Conservation (phyloP, 345 rosid genomes). For the Eucalyptus tenuipes region DNA sequence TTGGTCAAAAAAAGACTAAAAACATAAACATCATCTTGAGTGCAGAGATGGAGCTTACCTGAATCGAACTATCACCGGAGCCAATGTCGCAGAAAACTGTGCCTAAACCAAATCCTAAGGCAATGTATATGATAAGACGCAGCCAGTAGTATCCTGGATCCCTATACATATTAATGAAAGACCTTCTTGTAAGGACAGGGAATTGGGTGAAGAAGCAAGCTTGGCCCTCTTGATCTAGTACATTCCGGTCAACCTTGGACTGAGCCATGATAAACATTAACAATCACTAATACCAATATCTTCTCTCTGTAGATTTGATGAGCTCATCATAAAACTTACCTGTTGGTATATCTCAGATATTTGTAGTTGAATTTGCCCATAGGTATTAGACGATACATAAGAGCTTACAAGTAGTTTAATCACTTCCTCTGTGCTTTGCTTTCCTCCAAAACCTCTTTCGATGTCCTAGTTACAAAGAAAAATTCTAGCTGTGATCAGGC, state of each 20-base stretch:
- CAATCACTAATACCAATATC: not conserved
- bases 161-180: constrained; percentile 53
- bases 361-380: constrained; percentile 3
- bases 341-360: constrained; percentile 13
- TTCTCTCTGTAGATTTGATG: not conserved
- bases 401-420: constrained; percentile 16
- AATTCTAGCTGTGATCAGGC: not conserved
- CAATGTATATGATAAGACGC: constrained; percentile 35
- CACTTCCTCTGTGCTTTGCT: constrained; percentile 5
- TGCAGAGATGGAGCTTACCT: constrained; percentile 10
- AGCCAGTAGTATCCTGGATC: constrained; percentile 57
- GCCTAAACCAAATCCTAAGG: constrained; percentile 33
- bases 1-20: not conserved
- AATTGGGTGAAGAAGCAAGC: constrained; percentile 24
- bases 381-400: constrained; percentile 15
- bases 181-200: constrained; percentile 24
- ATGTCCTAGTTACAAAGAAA: not conserved
- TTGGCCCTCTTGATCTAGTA: constrained; percentile 3
- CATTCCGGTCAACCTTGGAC: not conserved
- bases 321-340: not conserved
- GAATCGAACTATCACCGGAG: constrained; percentile 23
- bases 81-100: constrained; percentile 15
- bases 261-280: not conserved
- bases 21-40: not conserved
- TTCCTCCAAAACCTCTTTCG: not conserved